Evolutionary conservation across 192 early-diverging fungal genomes (phyloP).

Genomic region (Backusella australiensis): DNA sequence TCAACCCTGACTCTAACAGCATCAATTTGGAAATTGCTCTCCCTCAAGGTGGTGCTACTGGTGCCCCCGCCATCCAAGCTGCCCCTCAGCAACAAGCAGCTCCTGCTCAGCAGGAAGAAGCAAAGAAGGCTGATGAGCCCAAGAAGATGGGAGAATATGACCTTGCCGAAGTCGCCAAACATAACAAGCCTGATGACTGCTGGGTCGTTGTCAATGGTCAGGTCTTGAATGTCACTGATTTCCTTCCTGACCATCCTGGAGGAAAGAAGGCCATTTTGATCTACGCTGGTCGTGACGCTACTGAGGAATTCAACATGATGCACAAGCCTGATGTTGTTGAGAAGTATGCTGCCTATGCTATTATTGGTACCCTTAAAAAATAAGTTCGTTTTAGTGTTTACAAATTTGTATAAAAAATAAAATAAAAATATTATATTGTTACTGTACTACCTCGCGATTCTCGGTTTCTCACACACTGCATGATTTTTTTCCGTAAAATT

Average conservation of each 20-base stretch:
- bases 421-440: constrained; percentile 4
- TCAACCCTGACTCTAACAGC: constrained; percentile 47
- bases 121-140: constrained; percentile 31
- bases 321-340: constrained; percentile 81
- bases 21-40: constrained; percentile 55
- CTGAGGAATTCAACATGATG: constrained; percentile 83
- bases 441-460: background rate
- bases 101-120: constrained; percentile 39
- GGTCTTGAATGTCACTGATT: constrained; percentile 75
- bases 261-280: constrained; percentile 84
- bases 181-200: constrained; percentile 77
- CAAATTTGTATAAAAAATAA: constrained; percentile 23
- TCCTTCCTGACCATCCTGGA: constrained; percentile 79
- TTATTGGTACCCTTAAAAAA: constrained; percentile 39
- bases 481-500: constrained; percentile 6
- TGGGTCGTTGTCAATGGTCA: constrained; percentile 87
- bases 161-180: constrained; percentile 79
- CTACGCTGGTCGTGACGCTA: constrained; percentile 84
- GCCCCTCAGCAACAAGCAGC: constrained; percentile 25
- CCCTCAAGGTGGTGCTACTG: constrained; percentile 32
- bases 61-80: constrained; percentile 7
- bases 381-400: constrained; percentile 10
- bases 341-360: constrained; percentile 58
- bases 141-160: constrained; percentile 52
- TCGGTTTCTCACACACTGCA: constrained; percentile 3